Evolutionary conservation across 345 rosid species (phyloP), one percentile per base, ranked within the genome.

Genomic region (Cardamine resedifolia): DNA sequence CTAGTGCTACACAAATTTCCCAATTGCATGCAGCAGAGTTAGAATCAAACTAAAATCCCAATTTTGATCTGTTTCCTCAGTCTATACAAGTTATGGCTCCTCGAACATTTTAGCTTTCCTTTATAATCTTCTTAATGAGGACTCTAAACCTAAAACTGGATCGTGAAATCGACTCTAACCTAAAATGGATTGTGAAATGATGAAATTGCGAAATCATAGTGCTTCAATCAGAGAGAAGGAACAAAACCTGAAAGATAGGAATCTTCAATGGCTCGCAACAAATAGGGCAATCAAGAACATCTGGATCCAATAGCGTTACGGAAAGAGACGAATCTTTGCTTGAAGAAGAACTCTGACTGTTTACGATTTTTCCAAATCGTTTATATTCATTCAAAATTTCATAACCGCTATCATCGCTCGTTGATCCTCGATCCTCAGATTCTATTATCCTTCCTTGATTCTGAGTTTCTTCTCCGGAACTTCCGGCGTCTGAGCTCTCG

Each of bases 241-340:
- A 26, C 11, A 51, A 74, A 24, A 76, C 79, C 76, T 76, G 80
- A 57, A 70, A 77, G 18, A 77, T 64, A 0, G 80, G 80, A 39
- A 26, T 14, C 24, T 47, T 77, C 15, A 77, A 57, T 3, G 80
- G 55, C 23, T 77, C 80, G 6, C 62, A 77, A 28, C 77, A 77
- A 71, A 65, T 58, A 4, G 76, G 75, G 7, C 80, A 77, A 49
- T 77, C 80, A 7, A 77, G 73, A 43, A 77, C 68, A 57, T 77
- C 80, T 5, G 72, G 33, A 71, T 77, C 80, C 31, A 58, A 38
- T n/a, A 77, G 28, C 50, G 66, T 77, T 1, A 69, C 20, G 5
- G 75, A 44, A 27, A 55, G 50, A 18, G 56, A 6, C 36, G 65
- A 43, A 43, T 49, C 69, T 52, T 34, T 68, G 78, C 8, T 23